phyloP scores from a whole-genome alignment of 2,329 filamentous ascomycete genomes.

The Apiospora saccharicola region DNA sequence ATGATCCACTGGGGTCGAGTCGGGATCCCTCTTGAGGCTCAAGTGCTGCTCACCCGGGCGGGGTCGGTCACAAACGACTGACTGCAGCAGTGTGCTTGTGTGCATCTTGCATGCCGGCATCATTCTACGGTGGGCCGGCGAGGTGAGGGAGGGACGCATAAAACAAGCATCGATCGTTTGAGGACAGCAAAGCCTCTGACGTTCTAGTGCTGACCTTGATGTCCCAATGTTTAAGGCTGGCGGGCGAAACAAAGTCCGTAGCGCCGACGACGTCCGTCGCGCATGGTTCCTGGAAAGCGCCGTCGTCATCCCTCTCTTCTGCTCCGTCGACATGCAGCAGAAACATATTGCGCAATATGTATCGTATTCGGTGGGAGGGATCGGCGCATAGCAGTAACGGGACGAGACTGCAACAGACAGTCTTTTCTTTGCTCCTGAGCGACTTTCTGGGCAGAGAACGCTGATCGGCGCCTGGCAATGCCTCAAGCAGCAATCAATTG shows the following conservation, averaged over 20 bases:
- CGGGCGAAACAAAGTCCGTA: constrained; percentile 3
- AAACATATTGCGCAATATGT: constrained; percentile 17
- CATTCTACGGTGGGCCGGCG: constrained; percentile 2
- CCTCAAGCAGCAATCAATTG: background rate
- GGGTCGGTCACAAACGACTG: background rate
- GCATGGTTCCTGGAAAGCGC: constrained; percentile 11
- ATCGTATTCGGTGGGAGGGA: constrained; percentile 3
- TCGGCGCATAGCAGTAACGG: constrained; percentile 10
- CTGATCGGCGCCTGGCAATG: background rate
- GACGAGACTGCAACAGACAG: background rate
- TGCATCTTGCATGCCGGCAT: constrained; percentile 4
- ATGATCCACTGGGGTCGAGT: background rate
- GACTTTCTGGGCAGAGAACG: background rate
- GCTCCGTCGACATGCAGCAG: constrained; percentile 6
- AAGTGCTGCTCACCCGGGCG: background rate
- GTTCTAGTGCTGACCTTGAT: constrained; percentile 13
- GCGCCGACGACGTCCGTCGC: constrained; percentile 19
- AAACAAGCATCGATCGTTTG: constrained; percentile 6
- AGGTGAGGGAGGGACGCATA: constrained; percentile 15
- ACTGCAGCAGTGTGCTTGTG: constrained; percentile 2
- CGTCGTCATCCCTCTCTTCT: constrained; percentile 2
- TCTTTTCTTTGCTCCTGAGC: background rate
- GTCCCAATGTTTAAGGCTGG: background rate
- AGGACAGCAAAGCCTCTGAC: constrained; percentile 6
- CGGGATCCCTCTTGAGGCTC: constrained; percentile 5